Percentiles rank a stretch among this genome's conserved stretches.
Evolutionary conservation across 2,329 filamentous ascomycete genomes (phyloP).

Genomic region (Penicillium sp.): DNA sequence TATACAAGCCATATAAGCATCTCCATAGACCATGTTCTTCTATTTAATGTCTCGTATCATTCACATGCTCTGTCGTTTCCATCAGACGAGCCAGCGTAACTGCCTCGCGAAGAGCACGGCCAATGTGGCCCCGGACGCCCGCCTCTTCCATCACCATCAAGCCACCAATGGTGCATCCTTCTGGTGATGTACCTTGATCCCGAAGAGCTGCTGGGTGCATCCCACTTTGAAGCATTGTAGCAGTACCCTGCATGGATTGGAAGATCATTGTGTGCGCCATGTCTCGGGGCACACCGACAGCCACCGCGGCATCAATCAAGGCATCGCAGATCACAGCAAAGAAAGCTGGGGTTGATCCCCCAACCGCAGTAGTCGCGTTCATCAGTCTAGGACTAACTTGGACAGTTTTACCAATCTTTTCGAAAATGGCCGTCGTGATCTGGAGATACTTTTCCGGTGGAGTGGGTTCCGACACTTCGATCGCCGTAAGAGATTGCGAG

Average conservation of each 20-base stretch:
- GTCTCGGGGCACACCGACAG: conserved; percentile 55
- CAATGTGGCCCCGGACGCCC: conserved; percentile 49
- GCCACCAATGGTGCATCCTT: conserved; percentile 59
- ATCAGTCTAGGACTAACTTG: conserved; percentile 50
- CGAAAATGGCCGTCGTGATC: conserved; percentile 46
- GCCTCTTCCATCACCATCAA: conserved; percentile 56
- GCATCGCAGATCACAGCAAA: conserved; percentile 55
- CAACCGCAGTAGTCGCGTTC: conserved; percentile 55
- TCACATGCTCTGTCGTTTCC: conserved; percentile 31
- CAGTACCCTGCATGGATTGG: conserved; percentile 57
- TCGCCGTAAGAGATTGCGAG: conserved; percentile 45
- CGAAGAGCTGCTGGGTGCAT: conserved; percentile 56
- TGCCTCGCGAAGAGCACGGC: conserved; percentile 54
- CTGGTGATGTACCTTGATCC: conserved; percentile 57
- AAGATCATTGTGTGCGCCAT: conserved; percentile 58
- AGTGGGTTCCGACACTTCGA: conserved; percentile 45
- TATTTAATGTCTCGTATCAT: conserved; percentile 21
- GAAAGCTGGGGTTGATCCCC: conserved; percentile 58
- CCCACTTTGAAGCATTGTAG: conserved; percentile 52
- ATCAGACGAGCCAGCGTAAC: conserved; percentile 54
- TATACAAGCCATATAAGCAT: not conserved
- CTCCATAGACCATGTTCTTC: not conserved
- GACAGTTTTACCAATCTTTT: conserved; percentile 44
- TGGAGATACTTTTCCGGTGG: conserved; percentile 38
- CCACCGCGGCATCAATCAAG: conserved; percentile 56